phyloP scores from a whole-genome alignment of 2,329 filamentous ascomycete genomes.

The Chalaropsis thielavioides region DNA sequence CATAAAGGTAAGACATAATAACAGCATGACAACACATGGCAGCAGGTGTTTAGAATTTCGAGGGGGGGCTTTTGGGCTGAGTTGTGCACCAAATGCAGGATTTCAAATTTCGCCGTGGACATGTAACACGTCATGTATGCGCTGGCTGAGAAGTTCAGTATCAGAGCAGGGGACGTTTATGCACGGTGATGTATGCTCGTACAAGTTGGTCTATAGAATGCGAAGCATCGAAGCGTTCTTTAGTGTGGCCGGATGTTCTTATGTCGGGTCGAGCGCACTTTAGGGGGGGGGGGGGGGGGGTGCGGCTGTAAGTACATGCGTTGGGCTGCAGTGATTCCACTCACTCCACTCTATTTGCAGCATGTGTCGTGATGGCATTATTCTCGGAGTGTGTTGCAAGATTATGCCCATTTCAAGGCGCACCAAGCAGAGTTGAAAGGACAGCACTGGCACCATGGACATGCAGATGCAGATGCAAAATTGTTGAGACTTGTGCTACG shows the following conservation, averaged over 20 bases:
- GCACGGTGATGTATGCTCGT: constrained; percentile 10
- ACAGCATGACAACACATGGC: neutral
- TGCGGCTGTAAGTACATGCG: neutral
- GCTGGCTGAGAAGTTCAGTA: constrained; percentile 3
- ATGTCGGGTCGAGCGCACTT: too few species aligned
- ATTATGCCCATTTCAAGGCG: too few species aligned
- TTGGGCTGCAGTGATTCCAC: neutral
- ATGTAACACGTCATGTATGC: neutral
- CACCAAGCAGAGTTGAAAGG: neutral
- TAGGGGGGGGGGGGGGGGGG: neutral
- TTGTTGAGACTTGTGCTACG: neutral
- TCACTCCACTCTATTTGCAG: neutral
- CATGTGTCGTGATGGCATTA: neutral
- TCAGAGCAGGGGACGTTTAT: constrained; percentile 5
- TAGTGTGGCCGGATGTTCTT: neutral
- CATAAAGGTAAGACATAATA: neutral
- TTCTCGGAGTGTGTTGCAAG: neutral
- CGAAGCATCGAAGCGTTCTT: neutral
- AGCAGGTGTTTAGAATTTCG: too few species aligned
- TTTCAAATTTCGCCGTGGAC: neutral
- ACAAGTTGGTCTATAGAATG: neutral
- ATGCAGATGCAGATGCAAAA: neutral
- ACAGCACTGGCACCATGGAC: neutral
- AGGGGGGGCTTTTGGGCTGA: too few species aligned
- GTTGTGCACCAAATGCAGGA: too few species aligned